phyloP scores from a whole-genome alignment of 2,329 filamentous ascomycete species.

The Trichoderma endophyticum region DNA sequence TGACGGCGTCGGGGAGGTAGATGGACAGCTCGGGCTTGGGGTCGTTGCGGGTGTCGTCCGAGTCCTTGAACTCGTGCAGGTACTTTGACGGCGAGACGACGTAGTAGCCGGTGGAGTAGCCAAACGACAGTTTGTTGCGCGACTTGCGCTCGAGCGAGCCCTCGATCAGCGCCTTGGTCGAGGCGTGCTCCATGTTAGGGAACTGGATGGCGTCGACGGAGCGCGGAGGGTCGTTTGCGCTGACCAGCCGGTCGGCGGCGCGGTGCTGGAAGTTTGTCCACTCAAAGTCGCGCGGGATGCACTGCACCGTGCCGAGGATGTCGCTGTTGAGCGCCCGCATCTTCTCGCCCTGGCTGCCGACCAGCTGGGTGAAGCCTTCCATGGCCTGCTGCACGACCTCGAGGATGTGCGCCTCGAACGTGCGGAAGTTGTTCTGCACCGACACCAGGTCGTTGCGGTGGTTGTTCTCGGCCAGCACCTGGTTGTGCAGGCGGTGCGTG shows the following conservation, averaged over 20 bases:
- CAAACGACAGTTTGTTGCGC: constrained; percentile 74
- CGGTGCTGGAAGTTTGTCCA: constrained; percentile 82
- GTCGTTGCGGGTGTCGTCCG: constrained; percentile 68
- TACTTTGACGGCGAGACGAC: constrained; percentile 85
- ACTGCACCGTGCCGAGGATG: constrained; percentile 73
- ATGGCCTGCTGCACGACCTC: constrained; percentile 78
- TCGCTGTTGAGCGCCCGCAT: constrained; percentile 78
- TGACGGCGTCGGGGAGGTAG: constrained; percentile 84
- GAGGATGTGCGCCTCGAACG: constrained; percentile 84
- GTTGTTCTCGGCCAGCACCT: constrained; percentile 93
- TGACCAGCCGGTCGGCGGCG: constrained; percentile 68
- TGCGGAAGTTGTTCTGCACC: constrained; percentile 85
- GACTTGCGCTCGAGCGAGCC: constrained; percentile 88
- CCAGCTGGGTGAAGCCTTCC: constrained; percentile 77
- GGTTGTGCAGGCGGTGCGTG: constrained; percentile 79
- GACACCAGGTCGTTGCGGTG: constrained; percentile 86
- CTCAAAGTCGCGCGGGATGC: constrained; percentile 80
- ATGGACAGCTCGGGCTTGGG: constrained; percentile 83
- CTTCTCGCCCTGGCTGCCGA: constrained; percentile 77
- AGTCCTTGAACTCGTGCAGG: constrained; percentile 94
- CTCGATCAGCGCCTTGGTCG: constrained; percentile 81
- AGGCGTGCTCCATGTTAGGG: constrained; percentile 80
- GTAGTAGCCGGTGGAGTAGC: constrained; percentile 80
- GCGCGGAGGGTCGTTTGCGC: constrained; percentile 71
- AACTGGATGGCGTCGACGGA: constrained; percentile 72